Evolutionary conservation across 495 filamentous ascomycete genomes (phyloP), one percentile per base, ranked within the genome.

Genomic region (Schizothecium vesticola): DNA sequence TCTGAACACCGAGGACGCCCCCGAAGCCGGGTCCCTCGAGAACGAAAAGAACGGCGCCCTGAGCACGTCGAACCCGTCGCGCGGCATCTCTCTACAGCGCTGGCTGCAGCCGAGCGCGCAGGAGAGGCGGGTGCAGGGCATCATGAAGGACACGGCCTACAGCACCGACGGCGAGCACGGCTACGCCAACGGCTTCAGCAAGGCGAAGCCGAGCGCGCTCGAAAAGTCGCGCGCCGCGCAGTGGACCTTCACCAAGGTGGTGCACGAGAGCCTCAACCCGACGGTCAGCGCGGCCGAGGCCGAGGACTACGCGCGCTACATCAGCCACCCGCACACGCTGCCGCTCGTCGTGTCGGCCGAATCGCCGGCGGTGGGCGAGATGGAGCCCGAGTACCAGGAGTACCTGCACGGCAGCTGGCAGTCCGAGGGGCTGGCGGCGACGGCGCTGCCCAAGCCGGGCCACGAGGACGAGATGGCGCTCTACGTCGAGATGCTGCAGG

Each of bases 221-320:
- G 86, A 88, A 75, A 92, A 92, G 80, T 85, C 86, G 3, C 88
- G 88, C 63, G 86, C 88, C 7, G 88, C 90, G 3, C 92, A 95
- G 74, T 91, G 90, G 90, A 94, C 94, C 0, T 88, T 97, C 56
- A 88, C 89, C n/a, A 90, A 96, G 73, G 86, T 97, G 31, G 88
- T 95, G 22, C 80, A 86, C 25, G 89, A 92, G 73, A 91, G 89
- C 12, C 83, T 97, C 24, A 90, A 93, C 72, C 93, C 93, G 11
- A 86, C 86, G 12, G 92, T 97, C 67, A 88, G 85, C 19, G 71
- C 80, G 7, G 83, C 83, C 29, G 96, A 98, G 76, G 86, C 88
- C 7, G 89, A 90, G 24, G 95, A 97, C 73, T 98, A 98, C 78
- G 81, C 89, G 31, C 87, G 90, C n/a, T 97, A 98, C 79, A 89